Evolutionary conservation across 2,329 filamentous ascomycete species (phyloP), one percentile per base, ranked within the genome.

Genomic region (Leptographium lundbergii): DNA sequence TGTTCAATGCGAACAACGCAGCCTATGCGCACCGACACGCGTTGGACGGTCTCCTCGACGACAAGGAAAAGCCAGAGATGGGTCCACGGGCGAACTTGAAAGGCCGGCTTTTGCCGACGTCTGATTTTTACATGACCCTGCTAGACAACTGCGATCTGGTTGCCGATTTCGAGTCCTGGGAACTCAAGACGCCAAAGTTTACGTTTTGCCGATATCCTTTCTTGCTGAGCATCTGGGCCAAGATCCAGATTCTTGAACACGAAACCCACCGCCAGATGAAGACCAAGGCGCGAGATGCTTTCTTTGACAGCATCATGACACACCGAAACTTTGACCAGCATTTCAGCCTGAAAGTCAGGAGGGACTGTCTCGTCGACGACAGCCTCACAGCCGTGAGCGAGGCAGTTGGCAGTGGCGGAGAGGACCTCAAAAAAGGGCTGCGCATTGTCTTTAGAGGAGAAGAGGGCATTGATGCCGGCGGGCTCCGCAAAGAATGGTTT

Each of bases 401-500:
- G 71, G 88, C 90, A 27, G 86, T 95, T 57, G 89, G 90, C 17
- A 84, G 86, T 58, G 84, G 87, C 14, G 81, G 85, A 57, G 89
- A 92, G 66, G 91, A 96, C 63, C 85, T 95, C 69, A 96, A 96
- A 71, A 96, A 96, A 70, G 88, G 87, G 0, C 74, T 96, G 32
- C 84, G 87, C 22, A 94, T 96, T 61, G 85, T 88, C 61, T 96
- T 96, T 65, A 78, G 81, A 36, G 91, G 89, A 36, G 91, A 96
- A 72, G 91, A 96, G 71, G 91, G 91, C 5, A 85, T 96, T 56
- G 91, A 96, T 73, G 90, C 88, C 5, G 91, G 91, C 45, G 91
- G 91, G 0, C 76, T 95, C 59, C 84, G 90, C 59, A 96, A 96
- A 70, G 91, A 96, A 72, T 96, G 91, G 91, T 96, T 96, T 68